Conservation (phyloP, 2,329 filamentous ascomycete genomes). For the Venturia oleaginea region DNA sequence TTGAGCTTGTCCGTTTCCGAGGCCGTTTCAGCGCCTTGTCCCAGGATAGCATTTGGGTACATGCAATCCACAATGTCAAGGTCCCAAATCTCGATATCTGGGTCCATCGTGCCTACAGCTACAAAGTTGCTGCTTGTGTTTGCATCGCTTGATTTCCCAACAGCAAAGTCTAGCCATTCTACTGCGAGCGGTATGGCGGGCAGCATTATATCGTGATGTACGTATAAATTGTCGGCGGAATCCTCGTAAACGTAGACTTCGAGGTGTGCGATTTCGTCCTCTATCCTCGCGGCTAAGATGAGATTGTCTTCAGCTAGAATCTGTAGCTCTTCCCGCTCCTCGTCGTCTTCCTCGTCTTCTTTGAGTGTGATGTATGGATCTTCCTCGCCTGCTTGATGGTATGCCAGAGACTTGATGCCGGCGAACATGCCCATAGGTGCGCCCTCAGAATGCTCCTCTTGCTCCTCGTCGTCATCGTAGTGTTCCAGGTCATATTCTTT, state of each 20-base stretch:
- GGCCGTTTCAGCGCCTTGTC: constrained; percentile 51
- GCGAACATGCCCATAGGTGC: constrained; percentile 87
- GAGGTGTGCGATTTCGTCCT: constrained; percentile 92
- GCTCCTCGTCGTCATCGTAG: constrained; percentile 65
- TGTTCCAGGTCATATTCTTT: constrained; percentile 95
- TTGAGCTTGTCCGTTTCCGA: constrained; percentile 52
- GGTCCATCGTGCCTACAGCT: constrained; percentile 92
- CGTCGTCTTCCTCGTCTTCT: constrained; percentile 57
- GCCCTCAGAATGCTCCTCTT: constrained; percentile 52
- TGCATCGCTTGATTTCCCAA: constrained; percentile 50
- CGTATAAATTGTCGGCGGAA: constrained; percentile 88
- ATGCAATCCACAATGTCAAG: constrained; percentile 93
- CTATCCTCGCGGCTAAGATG: constrained; percentile 82
- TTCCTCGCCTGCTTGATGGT: constrained; percentile 88
- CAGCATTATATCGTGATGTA: constrained; percentile 99
- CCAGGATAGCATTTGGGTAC: constrained; percentile 94
- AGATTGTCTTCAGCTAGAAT: constrained; percentile 89
- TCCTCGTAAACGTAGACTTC: constrained; percentile 98
- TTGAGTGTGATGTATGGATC: constrained; percentile 94
- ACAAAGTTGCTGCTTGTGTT: constrained; percentile 76
- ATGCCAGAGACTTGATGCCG: constrained; percentile 86
- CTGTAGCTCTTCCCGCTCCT: constrained; percentile 89
- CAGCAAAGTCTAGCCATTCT: constrained; percentile 92
- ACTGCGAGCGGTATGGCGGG: constrained; percentile 91
- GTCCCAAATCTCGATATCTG: constrained; percentile 98